Conservation (phyloP, 768 basidiomycete genomes). For the Auricularia sp. region DNA sequence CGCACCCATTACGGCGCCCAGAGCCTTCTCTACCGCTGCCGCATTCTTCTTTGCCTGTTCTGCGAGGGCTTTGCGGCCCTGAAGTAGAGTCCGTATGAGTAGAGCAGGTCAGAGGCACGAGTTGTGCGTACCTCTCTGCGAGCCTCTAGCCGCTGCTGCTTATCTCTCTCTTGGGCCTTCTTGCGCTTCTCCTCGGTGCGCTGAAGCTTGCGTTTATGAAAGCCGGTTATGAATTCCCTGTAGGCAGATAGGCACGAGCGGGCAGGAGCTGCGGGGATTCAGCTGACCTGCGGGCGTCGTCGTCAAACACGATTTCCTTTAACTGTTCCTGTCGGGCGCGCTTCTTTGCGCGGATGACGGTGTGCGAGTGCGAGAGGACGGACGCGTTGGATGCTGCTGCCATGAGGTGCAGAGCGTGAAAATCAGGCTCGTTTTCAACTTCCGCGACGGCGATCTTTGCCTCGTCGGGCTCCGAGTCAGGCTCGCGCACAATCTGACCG, state of each 20-base stretch:
- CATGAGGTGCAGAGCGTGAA: not conserved
- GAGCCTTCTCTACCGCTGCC: conserved; percentile 60
- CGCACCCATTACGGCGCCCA: conserved; percentile 6
- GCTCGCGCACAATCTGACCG: too few species aligned
- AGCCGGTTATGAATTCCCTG: conserved; percentile 88
- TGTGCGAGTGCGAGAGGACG: conserved; percentile 54
- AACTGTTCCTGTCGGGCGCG: conserved; percentile 57
- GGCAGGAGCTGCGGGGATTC: not conserved
- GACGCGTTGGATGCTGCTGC: conserved; percentile 34
- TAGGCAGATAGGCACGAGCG: not conserved
- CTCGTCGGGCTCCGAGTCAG: too few species aligned
- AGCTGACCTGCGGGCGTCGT: conserved; percentile 64
- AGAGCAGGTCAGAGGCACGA: not conserved
- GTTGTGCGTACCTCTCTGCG: conserved; percentile 56
- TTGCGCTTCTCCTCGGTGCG: conserved; percentile 68
- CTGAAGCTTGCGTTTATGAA: conserved; percentile 83
- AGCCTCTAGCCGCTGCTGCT: conserved; percentile 61
- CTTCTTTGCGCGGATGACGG: conserved; percentile 56
- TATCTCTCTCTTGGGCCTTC: conserved; percentile 67
- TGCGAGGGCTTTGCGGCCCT: conserved; percentile 72
- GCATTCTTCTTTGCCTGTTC: conserved; percentile 75
- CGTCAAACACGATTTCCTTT: conserved; percentile 79
- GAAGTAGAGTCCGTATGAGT: conserved; percentile 1
- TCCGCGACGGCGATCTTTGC: too few species aligned
- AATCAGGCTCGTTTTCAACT: too few species aligned